Conservation (phyloP, 2,329 filamentous ascomycete species). For the Mariannaea sp. region DNA sequence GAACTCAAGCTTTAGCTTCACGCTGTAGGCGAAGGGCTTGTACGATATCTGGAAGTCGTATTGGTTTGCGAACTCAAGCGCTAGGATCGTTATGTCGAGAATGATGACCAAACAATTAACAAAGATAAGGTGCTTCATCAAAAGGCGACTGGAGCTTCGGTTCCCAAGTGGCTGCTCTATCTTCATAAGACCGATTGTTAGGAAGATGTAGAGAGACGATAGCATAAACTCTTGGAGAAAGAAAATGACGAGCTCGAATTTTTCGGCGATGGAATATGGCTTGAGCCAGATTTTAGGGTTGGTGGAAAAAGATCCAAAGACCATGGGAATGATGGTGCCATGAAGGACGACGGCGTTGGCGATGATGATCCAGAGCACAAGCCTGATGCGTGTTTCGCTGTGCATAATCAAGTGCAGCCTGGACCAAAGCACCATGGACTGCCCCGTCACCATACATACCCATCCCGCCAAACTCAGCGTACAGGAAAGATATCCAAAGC, state of each 20-base stretch:
- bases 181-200: conserved; percentile 54
- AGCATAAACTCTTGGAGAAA: conserved; percentile 60
- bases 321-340: conserved; percentile 58
- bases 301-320: conserved; percentile 54
- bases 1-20: conserved; percentile 47
- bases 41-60: conserved; percentile 34
- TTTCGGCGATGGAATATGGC: conserved; percentile 54
- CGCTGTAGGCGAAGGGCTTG: conserved; percentile 40
- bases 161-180: conserved; percentile 39
- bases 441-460: conserved; percentile 61
- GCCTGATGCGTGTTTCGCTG: conserved; percentile 52
- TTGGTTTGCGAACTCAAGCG: conserved; percentile 47
- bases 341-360: conserved; percentile 57
- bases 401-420: conserved; percentile 63
- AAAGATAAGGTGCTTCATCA: conserved; percentile 46
- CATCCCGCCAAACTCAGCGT: conserved; percentile 41
- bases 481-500: conserved; percentile 30
- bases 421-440: conserved; percentile 65
- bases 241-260: conserved; percentile 60
- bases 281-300: conserved; percentile 28
- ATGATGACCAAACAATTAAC: conserved; percentile 50
- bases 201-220: conserved; percentile 57
- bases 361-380: conserved; percentile 62
- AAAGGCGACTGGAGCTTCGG: conserved; percentile 14
- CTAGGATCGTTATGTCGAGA: conserved; percentile 42